Conservation (phyloP, 306 rosid species). For the Quercus dentata region DNA sequence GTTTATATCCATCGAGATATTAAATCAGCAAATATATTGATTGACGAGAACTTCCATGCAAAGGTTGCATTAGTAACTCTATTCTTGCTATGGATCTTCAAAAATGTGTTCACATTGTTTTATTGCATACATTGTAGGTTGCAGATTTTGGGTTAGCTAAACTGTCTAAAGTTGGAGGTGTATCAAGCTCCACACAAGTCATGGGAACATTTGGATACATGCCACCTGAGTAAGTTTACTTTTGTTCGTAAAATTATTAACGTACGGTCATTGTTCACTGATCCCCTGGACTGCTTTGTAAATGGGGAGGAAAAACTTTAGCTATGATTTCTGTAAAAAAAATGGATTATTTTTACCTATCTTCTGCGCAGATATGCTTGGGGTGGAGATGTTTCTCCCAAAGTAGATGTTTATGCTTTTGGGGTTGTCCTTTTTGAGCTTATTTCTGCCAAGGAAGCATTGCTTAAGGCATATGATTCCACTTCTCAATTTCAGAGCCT, state of each 20-base stretch:
- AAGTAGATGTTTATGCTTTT: slow-evolving; percentile 80
- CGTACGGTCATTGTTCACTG: neutral
- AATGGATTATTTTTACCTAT: neutral
- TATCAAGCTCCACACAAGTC: slow-evolving; percentile 72
- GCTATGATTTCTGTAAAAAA: neutral
- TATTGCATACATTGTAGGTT: slow-evolving; percentile 48
- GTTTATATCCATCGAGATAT: slow-evolving; percentile 95
- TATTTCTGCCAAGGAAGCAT: slow-evolving; percentile 86
- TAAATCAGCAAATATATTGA: slow-evolving; percentile 92
- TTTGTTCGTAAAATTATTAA: neutral
- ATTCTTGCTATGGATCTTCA: neutral
- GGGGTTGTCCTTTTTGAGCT: slow-evolving; percentile 92
- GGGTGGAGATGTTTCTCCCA: slow-evolving; percentile 81
- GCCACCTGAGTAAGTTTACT: slow-evolving; percentile 76
- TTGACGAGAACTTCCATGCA: slow-evolving; percentile 72
- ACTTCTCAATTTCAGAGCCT: slow-evolving; percentile 64
- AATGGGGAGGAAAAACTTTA: neutral
- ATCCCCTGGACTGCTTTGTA: neutral
- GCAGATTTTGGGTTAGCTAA: slow-evolving; percentile 95
- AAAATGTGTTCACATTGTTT: slow-evolving; percentile 18
- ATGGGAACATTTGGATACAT: slow-evolving; percentile 96
- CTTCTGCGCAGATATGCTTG: slow-evolving; percentile 67
- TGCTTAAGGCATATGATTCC: slow-evolving; percentile 39
- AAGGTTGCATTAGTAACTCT: slow-evolving; percentile 50
- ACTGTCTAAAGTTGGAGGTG: slow-evolving; percentile 80